Conservation (phyloP, 441 rosid species). For the Biscutella auriculata region DNA sequence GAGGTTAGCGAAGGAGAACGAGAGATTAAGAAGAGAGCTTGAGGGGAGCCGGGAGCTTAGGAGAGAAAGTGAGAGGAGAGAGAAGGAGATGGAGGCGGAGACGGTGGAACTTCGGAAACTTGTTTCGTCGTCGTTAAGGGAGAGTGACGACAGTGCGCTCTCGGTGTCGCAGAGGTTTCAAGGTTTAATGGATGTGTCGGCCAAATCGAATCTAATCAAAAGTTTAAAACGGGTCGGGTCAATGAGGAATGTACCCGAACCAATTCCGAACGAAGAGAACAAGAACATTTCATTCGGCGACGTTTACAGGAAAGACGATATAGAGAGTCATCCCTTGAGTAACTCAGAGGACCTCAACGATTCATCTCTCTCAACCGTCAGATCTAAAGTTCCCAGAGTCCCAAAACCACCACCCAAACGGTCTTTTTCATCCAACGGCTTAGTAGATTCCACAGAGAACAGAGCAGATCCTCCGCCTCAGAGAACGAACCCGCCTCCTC, state of each 20-base stretch:
- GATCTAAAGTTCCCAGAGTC: constrained; percentile 68
- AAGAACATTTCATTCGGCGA: not conserved
- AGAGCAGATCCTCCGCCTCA: constrained; percentile 7
- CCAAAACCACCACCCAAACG: constrained; percentile 90
- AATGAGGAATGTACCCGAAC: constrained; percentile 19
- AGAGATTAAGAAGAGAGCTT: constrained; percentile 25
- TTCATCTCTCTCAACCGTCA: constrained; percentile 38
- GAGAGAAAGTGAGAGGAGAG: constrained; percentile 30
- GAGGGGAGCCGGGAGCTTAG: constrained; percentile 27
- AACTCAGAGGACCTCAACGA: constrained; percentile 63
- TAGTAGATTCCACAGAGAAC: constrained; percentile 20
- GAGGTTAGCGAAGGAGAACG: constrained; percentile 35
- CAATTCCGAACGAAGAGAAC: constrained; percentile 6
- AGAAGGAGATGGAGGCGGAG: constrained; percentile 40
- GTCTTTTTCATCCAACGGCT: constrained; percentile 20
- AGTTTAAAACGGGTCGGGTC: constrained; percentile 36
- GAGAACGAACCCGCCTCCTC: constrained; percentile 16
- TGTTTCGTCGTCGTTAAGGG: constrained; percentile 22
- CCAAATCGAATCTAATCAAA: constrained; percentile 40
- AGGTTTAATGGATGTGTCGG: constrained; percentile 44
- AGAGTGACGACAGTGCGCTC: constrained; percentile 31
- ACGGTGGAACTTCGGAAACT: constrained; percentile 35
- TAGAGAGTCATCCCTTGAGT: constrained; percentile 37
- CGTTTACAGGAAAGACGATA: constrained; percentile 30
- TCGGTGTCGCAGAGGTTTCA: constrained; percentile 63